Conservation (phyloP, 768 basidiomycete species). For the Tephrocybe rancida region DNA sequence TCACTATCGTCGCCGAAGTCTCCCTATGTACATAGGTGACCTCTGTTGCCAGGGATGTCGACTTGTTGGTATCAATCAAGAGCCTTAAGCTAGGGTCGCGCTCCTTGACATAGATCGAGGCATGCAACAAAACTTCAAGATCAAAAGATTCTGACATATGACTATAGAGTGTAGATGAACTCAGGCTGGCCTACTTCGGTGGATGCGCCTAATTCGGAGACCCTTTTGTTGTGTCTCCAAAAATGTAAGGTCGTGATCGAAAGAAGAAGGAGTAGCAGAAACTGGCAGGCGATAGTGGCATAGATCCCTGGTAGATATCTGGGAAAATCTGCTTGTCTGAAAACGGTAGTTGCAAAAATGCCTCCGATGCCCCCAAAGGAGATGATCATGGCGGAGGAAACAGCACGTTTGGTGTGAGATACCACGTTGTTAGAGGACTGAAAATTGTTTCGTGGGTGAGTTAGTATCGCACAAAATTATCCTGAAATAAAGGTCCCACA, state of each 20-base stretch:
- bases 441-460: neutral
- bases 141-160: neutral
- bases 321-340: constrained; percentile 47
- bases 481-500: constrained; percentile 30
- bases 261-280: constrained; percentile 42
- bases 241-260: constrained; percentile 41
- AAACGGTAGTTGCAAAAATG: constrained; percentile 48
- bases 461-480: neutral
- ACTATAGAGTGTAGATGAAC: constrained; percentile 44
- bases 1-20: too few species aligned
- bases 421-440: constrained; percentile 53
- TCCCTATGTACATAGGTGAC: too few species aligned
- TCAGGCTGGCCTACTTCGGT: constrained; percentile 35
- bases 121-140: neutral
- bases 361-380: constrained; percentile 53
- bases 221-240: constrained; percentile 34
- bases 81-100: too few species aligned
- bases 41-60: too few species aligned
- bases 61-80: too few species aligned
- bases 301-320: constrained; percentile 49
- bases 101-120: too few species aligned
- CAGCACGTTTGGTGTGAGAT: constrained; percentile 51
- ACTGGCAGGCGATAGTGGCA: constrained; percentile 46
- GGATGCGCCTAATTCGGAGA: constrained; percentile 22
- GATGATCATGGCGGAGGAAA: constrained; percentile 47